A percentile compares a stretch with the other conserved stretches of the same genome.
Evolutionary conservation across 2,329 filamentous ascomycete genomes (phyloP).

Genomic region (Trichoderma cornu-damae): DNA sequence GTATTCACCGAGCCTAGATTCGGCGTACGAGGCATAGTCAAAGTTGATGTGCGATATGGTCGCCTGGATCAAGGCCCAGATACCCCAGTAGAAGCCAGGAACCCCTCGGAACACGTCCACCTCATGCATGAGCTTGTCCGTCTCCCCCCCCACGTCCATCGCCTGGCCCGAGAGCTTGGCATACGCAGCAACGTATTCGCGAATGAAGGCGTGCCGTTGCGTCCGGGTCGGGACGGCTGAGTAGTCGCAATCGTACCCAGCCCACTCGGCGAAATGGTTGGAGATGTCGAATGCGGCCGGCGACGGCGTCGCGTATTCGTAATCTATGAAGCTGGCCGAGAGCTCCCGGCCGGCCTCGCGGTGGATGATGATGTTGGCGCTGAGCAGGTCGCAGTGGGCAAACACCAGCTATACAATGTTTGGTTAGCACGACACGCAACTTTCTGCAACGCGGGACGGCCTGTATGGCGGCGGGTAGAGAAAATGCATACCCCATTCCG

Average conservation of each 20-base stretch:
- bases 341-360: slow-evolving; percentile 33
- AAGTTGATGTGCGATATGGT: slow-evolving; percentile 94
- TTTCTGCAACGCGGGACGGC: neutral
- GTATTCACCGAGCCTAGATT: slow-evolving; percentile 81
- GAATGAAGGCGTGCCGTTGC: slow-evolving; percentile 74
- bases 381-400: slow-evolving; percentile 92
- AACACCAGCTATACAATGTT: slow-evolving; percentile 64
- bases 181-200: slow-evolving; percentile 76
- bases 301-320: slow-evolving; percentile 93
- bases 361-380: slow-evolving; percentile 89
- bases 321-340: slow-evolving; percentile 79
- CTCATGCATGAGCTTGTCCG: slow-evolving; percentile 66
- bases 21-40: slow-evolving; percentile 89
- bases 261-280: slow-evolving; percentile 99
- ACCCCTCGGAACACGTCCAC: slow-evolving; percentile 84
- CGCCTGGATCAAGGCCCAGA: slow-evolving; percentile 93
- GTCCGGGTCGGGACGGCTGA: slow-evolving; percentile 70
- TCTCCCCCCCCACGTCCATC: slow-evolving; percentile 55
- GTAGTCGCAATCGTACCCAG: slow-evolving; percentile 92
- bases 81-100: slow-evolving; percentile 86
- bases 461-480: neutral
- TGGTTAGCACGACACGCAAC: neutral
- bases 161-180: slow-evolving; percentile 45
- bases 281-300: slow-evolving; percentile 94
- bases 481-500: slow-evolving; percentile 59